These are phyloP conservation scores for Setaria viridis DNA, from an alignment of 202 grass and related monocot species.

Conservation along the genomic window DNA sequence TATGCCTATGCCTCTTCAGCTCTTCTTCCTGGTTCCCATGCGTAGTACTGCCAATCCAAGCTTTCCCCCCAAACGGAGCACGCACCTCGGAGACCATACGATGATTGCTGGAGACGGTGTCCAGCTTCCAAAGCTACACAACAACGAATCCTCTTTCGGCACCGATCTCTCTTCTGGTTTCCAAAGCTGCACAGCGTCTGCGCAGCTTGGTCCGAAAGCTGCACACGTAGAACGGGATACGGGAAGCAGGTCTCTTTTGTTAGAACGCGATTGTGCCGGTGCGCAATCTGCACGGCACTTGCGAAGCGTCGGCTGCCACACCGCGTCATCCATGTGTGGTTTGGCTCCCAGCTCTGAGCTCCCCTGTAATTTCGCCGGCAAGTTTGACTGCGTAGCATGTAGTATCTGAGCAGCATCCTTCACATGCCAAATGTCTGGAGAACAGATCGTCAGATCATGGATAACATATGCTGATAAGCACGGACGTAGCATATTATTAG, in stretches of 20 bases:
- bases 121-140: background rate
- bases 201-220: background rate
- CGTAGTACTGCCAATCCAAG: background rate
- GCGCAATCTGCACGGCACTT: conserved; percentile 16
- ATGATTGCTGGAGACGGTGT: background rate
- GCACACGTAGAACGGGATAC: background rate
- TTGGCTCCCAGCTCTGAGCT: background rate
- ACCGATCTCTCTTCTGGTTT: conserved; percentile 17
- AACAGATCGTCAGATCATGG: background rate
- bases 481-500: background rate
- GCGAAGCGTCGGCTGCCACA: background rate
- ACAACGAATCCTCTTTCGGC: conserved; percentile 27
- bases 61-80: conserved; percentile 20
- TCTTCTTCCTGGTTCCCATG: conserved; percentile 3
- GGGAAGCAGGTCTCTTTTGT: conserved; percentile 27
- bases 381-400: conserved; percentile 12
- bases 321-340: conserved; percentile 10
- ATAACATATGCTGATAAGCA: conserved; percentile 2
- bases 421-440: conserved; percentile 46
- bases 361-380: conserved; percentile 39
- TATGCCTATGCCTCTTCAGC: too few relatives aligned
- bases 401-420: background rate
- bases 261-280: background rate
- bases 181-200: conserved; percentile 18
- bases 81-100: background rate